Evolutionary conservation across 495 filamentous ascomycete species (phyloP), one percentile per base, ranked within the genome.

Genomic region (Clohesyomyces aquaticus): DNA sequence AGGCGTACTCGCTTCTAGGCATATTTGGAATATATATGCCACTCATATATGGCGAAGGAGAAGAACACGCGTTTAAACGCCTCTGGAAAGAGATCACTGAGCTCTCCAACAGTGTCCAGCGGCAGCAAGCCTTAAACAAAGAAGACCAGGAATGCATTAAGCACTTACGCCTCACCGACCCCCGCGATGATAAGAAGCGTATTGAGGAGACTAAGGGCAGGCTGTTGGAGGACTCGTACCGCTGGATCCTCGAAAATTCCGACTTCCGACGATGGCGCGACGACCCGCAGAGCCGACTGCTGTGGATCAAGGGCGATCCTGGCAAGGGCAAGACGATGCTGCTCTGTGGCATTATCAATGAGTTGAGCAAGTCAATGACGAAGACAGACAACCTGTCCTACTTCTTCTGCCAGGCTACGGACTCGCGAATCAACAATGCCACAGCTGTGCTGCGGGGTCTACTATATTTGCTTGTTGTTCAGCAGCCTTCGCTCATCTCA

Each of bases 391-490:
- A 6, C 14, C 32, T 38, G 32, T 38, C 32, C 6, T 38, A 38
- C 32, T 38, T 38, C 32, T 38, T 38, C 32, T 53, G 49, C 23
- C 49, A 53, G 49, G 49, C 49, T 28, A 53, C 73, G 9, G 67
- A 79, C 47, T 11, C 25, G 0, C 61, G 67, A 4, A 56, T 80
- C 27, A 76, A 77, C 61, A 75, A 72, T 54, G 73, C 76, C 6
- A 74, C 73, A 8, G 67, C 76, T 6, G 72, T 79, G 0, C 61
- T 80, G 4, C 69, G 76, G 1, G 75, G 77, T 23, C 58, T 80
- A 12, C 74, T 79, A 2, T 80, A 72, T 66, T 47, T 72, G 12
- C 70, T 79, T 32, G 58, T 77, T 46, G 12, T 71, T 25, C 61
- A 72, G 51, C 69, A 77, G 46, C 73, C 58, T 52, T 60, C 51